phyloP scores from a whole-genome alignment of 2,329 filamentous ascomycete species.

The Kalaharituber pfeilii region DNA sequence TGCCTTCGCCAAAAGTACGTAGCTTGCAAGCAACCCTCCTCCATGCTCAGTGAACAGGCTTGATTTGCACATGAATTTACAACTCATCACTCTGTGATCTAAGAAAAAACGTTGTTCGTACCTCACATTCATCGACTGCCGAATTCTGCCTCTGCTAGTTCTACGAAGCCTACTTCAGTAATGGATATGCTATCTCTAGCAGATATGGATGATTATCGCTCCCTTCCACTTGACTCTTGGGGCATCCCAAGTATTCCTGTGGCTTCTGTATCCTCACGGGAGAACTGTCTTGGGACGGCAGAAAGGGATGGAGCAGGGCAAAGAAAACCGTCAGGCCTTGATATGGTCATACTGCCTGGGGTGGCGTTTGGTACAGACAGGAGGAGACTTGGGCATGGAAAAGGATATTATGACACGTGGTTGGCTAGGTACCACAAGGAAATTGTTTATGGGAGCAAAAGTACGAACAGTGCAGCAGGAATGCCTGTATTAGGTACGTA shows the following conservation, averaged over 20 bases:
- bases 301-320: slow-evolving; percentile 12
- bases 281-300: slow-evolving; percentile 40
- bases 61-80: no score
- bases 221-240: slow-evolving; percentile 65
- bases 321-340: slow-evolving; percentile 38
- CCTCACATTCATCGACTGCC: slow-evolving; percentile 54
- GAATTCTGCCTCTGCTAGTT: background rate
- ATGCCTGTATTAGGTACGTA: slow-evolving; percentile 46
- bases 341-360: slow-evolving; percentile 80
- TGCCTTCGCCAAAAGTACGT: slow-evolving; percentile 38
- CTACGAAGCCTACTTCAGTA: slow-evolving; percentile 26
- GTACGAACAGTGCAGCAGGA: no score
- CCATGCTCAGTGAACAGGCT: no score
- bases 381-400: slow-evolving; percentile 75
- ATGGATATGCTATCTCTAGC: slow-evolving; percentile 90
- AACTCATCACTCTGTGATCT: no score
- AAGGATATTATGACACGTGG: slow-evolving; percentile 94
- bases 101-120: slow-evolving; percentile 77
- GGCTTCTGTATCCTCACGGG: slow-evolving; percentile 45
- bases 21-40: no score
- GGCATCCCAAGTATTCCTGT: slow-evolving; percentile 74
- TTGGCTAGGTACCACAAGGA: slow-evolving; percentile 50
- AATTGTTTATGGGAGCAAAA: slow-evolving; percentile 24
- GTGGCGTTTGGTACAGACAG: slow-evolving; percentile 71
- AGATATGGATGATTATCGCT: slow-evolving; percentile 59